Base-by-base conservation (phyloP, 2,329 filamentous ascomycete species). In the Diaporthe sp. region DNA sequence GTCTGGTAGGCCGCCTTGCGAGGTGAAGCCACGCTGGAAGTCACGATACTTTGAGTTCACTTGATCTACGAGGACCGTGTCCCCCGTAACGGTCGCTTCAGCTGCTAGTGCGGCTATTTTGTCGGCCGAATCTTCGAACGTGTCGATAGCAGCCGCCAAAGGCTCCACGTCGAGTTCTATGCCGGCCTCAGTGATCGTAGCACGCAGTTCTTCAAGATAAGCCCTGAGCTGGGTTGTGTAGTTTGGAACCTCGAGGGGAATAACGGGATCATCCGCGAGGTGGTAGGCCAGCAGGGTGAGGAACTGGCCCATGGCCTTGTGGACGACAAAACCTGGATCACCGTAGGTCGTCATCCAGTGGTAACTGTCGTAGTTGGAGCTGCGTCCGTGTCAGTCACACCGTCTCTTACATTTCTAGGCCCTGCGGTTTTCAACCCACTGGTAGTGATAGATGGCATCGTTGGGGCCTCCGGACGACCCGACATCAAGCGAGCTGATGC, bases 301-400 rank as follows among this genome's bases (percentile, higher is more conserved):
- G n/a, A 68, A 68, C 15, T 68, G 65, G 8, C 65, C 65, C 46
- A 73, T 67, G 28, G 58, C 71, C 39, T 62, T 60, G 58, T 73
- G 71, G 15, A 62, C 46, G 10, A 39, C 46, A 74, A 92, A 92
- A 28, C 88, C 90, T 1, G 88, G 88, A 80, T 98, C 96, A 57
- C 94, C 95, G 77, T 90, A 97, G 37, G 89, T 90, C 73, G 92
- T 89, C 94, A 98, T 97, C 95, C 96, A 98, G 84, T 94, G 88
- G 83, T 95, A 97, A 80, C 92, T 95, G 83, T 98, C 95, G 84
- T 97, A 98, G 86, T 98, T 98, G 82, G 92, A 93, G 85, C 98
- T 95, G 83, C 98, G 98, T 80, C 94, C 93, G 81, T 95, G 95
- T 4, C 94, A 88, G 0, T 92, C 85, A 1, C 84, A 81, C 31